These are phyloP conservation scores for Lactifluus hygrophoroides DNA, from an alignment of 768 basidiomycete species.

Conservation along the genomic window DNA sequence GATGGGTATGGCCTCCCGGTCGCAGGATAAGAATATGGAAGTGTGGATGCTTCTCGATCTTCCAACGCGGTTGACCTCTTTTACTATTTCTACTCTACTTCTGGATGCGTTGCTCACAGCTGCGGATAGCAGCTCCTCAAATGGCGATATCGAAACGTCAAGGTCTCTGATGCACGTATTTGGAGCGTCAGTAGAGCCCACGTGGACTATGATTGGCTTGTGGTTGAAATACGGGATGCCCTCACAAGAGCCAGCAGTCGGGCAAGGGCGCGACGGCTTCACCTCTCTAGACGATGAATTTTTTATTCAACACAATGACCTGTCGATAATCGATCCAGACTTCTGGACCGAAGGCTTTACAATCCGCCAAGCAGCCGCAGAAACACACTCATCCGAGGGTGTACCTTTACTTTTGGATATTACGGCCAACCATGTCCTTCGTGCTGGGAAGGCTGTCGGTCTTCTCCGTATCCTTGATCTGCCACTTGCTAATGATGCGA, in stretches of 20 bases:
- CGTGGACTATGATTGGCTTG: slow-evolving; percentile 62
- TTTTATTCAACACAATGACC: slow-evolving; percentile 67
- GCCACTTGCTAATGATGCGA: background rate
- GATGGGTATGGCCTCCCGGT: slow-evolving; percentile 23
- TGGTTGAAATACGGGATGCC: slow-evolving; percentile 76
- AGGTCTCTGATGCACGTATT: slow-evolving; percentile 56
- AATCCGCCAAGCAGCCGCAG: slow-evolving; percentile 38
- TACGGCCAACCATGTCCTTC: slow-evolving; percentile 49
- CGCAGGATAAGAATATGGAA: slow-evolving; percentile 24
- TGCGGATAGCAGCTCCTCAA: slow-evolving; percentile 49
- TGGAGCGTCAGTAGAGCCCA: slow-evolving; percentile 51
- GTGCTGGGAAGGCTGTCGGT: slow-evolving; percentile 70
- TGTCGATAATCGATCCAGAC: slow-evolving; percentile 51
- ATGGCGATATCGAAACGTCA: slow-evolving; percentile 47
- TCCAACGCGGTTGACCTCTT: slow-evolving; percentile 37
- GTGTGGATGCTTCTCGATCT: slow-evolving; percentile 37
- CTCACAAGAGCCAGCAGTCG: slow-evolving; percentile 22
- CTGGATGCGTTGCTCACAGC: slow-evolving; percentile 54
- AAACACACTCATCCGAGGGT: slow-evolving; percentile 25
- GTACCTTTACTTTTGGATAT: slow-evolving; percentile 56
- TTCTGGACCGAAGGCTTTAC: slow-evolving; percentile 71
- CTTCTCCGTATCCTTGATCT: slow-evolving; percentile 53
- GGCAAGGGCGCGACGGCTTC: slow-evolving; percentile 6
- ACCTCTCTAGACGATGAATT: slow-evolving; percentile 58
- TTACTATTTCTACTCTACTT: slow-evolving; percentile 46